A percentile compares a stretch with the other conserved stretches of the same genome.
Evolutionary conservation across 1,284 basidiomycete genomes (phyloP).

Genomic region (Tremellales sp.): DNA sequence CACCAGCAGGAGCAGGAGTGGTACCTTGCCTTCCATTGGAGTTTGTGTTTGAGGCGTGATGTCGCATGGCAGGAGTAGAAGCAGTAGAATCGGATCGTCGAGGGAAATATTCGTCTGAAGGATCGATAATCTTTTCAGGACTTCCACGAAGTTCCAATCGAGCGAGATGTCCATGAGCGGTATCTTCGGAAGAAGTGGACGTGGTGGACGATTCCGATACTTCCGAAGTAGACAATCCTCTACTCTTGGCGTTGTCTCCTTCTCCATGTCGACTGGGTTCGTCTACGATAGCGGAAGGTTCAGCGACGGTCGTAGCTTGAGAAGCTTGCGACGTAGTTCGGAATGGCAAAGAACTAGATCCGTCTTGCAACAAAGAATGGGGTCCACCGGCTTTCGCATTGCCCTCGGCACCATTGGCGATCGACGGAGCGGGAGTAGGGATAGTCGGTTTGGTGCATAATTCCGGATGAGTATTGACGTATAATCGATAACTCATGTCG

Average conservation of each 20-base stretch:
- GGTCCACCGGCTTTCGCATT: slow-evolving; percentile 25
- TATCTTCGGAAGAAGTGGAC: slow-evolving; percentile 20
- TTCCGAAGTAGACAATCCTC: background rate
- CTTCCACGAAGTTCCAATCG: background rate
- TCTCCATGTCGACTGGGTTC: background rate
- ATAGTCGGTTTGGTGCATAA: slow-evolving; percentile 55
- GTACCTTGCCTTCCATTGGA: background rate
- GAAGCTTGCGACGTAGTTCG: slow-evolving; percentile 26
- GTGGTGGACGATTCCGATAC: slow-evolving; percentile 19
- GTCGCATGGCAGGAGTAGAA: slow-evolving; percentile 13
- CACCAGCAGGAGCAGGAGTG: slow-evolving; percentile 2
- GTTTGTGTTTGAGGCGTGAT: slow-evolving; percentile 13
- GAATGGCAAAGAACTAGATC: slow-evolving; percentile 40
- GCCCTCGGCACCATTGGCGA: slow-evolving; percentile 28
- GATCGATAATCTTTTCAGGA: slow-evolving; percentile 45
- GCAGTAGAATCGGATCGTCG: slow-evolving; percentile 56
- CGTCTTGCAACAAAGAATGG: slow-evolving; percentile 32
- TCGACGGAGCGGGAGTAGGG: slow-evolving; percentile 39
- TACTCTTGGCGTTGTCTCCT: slow-evolving; percentile 2
- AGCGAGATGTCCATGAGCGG: slow-evolving; percentile 32
- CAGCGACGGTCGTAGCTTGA: slow-evolving; percentile 11
- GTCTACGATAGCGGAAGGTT: slow-evolving; percentile 32
- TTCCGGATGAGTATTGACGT: slow-evolving; percentile 88
- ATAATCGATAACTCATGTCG: slow-evolving; percentile 86
- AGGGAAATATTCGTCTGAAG: slow-evolving; percentile 64